A percentile compares a stretch with the other conserved stretches of the same genome.
These are phyloP conservation scores for Aspergillus coremiiformis DNA, from an alignment of 495 filamentous ascomycete species.

Conservation along the genomic window DNA sequence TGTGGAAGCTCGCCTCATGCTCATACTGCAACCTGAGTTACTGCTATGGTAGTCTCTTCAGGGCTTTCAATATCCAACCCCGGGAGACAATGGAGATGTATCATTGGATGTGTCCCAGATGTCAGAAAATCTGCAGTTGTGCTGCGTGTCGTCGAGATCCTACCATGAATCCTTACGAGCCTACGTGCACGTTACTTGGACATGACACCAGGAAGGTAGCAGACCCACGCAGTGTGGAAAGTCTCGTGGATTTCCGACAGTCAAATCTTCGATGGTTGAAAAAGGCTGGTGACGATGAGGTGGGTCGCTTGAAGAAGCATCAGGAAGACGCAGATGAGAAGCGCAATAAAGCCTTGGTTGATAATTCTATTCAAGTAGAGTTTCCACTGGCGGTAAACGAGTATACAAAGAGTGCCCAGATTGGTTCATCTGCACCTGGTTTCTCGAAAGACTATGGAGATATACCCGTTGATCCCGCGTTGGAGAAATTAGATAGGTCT, in stretches of 20 bases:
- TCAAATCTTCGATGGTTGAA: constrained; percentile 77
- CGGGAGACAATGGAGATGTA: constrained; percentile 67
- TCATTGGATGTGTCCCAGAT: constrained; percentile 83
- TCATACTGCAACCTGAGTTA: constrained; percentile 64
- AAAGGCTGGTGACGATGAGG: constrained; percentile 44
- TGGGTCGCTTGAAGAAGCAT: constrained; percentile 39
- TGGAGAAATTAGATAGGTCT: constrained; percentile 20
- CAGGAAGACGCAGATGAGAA: constrained; percentile 45
- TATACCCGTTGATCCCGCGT: constrained; percentile 46
- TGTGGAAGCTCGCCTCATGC: constrained; percentile 77
- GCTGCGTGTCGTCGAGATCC: constrained; percentile 58
- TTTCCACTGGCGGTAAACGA: constrained; percentile 19
- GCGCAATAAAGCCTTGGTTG: constrained; percentile 31
- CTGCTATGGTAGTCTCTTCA: constrained; percentile 82
- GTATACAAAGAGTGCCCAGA: constrained; percentile 23
- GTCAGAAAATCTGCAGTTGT: constrained; percentile 76
- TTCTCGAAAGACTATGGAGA: constrained; percentile 20
- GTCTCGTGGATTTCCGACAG: constrained; percentile 72
- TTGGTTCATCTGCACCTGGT: constrained; percentile 19
- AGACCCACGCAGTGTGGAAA: constrained; percentile 81
- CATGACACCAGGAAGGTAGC: constrained; percentile 84
- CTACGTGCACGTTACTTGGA: constrained; percentile 74
- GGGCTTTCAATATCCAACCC: constrained; percentile 83
- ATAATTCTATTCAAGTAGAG: constrained; percentile 29
- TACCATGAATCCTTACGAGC: constrained; percentile 64